phyloP scores from a whole-genome alignment of 2,329 filamentous ascomycete species.

The Golovinomyces cichoracearum region DNA sequence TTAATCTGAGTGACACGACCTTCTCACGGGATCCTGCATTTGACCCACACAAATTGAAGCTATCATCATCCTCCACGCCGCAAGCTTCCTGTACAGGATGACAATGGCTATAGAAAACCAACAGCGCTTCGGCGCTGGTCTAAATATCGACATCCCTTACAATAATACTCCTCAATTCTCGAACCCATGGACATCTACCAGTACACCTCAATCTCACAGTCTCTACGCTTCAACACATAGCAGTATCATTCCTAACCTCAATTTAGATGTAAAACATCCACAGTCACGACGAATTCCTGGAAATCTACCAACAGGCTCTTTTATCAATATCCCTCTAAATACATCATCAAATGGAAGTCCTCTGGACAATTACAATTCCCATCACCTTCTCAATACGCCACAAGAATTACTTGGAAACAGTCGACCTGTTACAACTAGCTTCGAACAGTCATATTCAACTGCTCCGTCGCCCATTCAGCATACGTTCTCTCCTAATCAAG shows the following conservation, averaged over 20 bases:
- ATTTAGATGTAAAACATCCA: constrained; percentile 28
- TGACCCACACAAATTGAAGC: constrained; percentile 10
- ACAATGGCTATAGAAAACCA: constrained; percentile 86
- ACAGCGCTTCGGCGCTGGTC: constrained; percentile 43
- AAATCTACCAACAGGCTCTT: constrained; percentile 37
- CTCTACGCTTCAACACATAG: constrained; percentile 35
- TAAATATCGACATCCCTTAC: constrained; percentile 67
- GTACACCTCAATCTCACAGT: constrained; percentile 24
- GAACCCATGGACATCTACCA: constrained; percentile 56
- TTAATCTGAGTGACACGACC: constrained; percentile 5
- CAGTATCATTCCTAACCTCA: constrained; percentile 30
- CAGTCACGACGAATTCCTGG: constrained; percentile 32
- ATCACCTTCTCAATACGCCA: constrained; percentile 41
- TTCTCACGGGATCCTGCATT: constrained; percentile 14
- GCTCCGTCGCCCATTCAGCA: constrained; percentile 25
- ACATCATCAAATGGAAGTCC: constrained; percentile 50
- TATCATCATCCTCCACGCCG: constrained; percentile 3
- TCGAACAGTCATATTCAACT: constrained; percentile 41
- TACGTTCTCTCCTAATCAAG: constrained; percentile 19
- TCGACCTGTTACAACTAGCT: constrained; percentile 33
- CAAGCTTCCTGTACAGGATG: constrained; percentile 26
- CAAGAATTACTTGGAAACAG: constrained; percentile 51
- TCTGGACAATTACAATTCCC: constrained; percentile 32
- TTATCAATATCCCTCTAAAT: constrained; percentile 45
- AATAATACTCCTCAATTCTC: constrained; percentile 46